A percentile compares a stretch with the other conserved stretches of the same genome.
These are phyloP conservation scores for Sarocladiaceae sp. DNA, from an alignment of 2,329 filamentous ascomycete genomes.

Conservation along the genomic window DNA sequence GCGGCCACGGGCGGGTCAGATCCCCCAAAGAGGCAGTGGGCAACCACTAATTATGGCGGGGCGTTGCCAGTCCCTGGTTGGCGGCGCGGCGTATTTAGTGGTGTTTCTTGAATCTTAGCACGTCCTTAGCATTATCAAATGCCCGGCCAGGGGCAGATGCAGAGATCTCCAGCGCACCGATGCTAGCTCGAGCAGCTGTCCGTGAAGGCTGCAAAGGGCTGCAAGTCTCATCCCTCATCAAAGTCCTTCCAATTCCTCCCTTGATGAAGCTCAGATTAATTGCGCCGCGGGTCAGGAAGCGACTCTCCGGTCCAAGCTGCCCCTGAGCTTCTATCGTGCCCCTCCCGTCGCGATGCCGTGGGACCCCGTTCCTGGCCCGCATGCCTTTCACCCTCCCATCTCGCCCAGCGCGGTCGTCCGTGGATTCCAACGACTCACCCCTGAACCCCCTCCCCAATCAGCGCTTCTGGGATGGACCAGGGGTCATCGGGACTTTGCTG, in stretches of 20 bases:
- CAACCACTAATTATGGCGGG: not conserved
- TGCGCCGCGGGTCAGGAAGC: not conserved
- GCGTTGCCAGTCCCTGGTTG: not conserved
- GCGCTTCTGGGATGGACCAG: not conserved
- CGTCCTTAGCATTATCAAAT: not conserved
- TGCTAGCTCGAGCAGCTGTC: not conserved
- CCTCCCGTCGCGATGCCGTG: slow-evolving; percentile 1
- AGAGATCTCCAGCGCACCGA: not conserved
- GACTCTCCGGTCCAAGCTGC: not conserved
- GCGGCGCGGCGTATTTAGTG: not conserved
- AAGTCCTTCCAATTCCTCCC: not conserved
- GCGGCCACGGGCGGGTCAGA: slow-evolving; percentile 4
- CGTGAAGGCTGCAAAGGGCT: not conserved
- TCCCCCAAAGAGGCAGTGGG: not conserved
- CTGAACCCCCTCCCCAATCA: not conserved
- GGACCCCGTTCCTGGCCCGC: slow-evolving; percentile 8
- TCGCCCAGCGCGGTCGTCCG: not conserved
- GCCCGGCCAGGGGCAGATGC: not conserved
- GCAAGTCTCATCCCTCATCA: not conserved
- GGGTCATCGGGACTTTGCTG: slow-evolving; percentile 2
- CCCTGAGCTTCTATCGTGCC: slow-evolving; percentile 3
- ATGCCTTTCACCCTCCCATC: slow-evolving; percentile 1
- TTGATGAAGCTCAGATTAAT: not conserved
- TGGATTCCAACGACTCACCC: slow-evolving; percentile 4
- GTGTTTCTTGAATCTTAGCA: not conserved